These are phyloP conservation scores for Sisymbrium irio DNA, from an alignment of 345 rosid species.

Conservation along the genomic window DNA sequence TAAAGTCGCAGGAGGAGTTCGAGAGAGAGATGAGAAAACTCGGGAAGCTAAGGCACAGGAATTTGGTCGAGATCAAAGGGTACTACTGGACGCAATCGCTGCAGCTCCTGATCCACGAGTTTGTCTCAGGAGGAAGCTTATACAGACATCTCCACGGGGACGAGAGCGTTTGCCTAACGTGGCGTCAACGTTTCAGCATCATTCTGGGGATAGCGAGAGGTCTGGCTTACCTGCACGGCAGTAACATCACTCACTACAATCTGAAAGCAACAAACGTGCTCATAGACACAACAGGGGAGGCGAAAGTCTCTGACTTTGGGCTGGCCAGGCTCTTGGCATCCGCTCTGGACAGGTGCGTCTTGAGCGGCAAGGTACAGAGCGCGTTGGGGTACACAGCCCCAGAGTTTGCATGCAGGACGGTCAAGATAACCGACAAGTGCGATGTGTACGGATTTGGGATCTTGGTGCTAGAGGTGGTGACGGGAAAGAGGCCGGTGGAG, in stretches of 20 bases:
- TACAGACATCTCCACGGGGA: slow-evolving; percentile 71
- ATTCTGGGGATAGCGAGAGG: slow-evolving; percentile 91
- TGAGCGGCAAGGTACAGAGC: slow-evolving; percentile 97
- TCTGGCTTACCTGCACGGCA: slow-evolving; percentile 71
- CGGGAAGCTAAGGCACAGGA: slow-evolving; percentile 71
- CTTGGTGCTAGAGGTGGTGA: slow-evolving; percentile 75
- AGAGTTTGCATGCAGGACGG: slow-evolving; percentile 92
- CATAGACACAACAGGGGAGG: slow-evolving; percentile 68
- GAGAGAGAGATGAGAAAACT: slow-evolving; percentile 77
- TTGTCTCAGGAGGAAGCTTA: slow-evolving; percentile 67
- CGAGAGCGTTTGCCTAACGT: slow-evolving; percentile 50
- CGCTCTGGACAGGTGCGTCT: slow-evolving; percentile 67
- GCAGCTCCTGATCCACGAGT: slow-evolving; percentile 85
- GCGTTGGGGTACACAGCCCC: slow-evolving; percentile 99
- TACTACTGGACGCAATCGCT: slow-evolving; percentile 90
- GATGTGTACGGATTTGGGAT: slow-evolving; percentile 94
- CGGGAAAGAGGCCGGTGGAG: slow-evolving; percentile 90
- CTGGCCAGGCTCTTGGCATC: slow-evolving; percentile 75
- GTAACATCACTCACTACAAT: slow-evolving; percentile 78
- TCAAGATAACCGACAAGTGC: slow-evolving; percentile 89
- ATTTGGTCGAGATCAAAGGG: slow-evolving; percentile 81
- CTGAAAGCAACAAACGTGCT: slow-evolving; percentile 89
- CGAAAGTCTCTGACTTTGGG: slow-evolving; percentile 89
- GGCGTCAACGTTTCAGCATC: slow-evolving; percentile 81
- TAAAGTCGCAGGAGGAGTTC: slow-evolving; percentile 89